phyloP scores from a whole-genome alignment of 345 rosid species.

The Atalantia buxifolia region DNA sequence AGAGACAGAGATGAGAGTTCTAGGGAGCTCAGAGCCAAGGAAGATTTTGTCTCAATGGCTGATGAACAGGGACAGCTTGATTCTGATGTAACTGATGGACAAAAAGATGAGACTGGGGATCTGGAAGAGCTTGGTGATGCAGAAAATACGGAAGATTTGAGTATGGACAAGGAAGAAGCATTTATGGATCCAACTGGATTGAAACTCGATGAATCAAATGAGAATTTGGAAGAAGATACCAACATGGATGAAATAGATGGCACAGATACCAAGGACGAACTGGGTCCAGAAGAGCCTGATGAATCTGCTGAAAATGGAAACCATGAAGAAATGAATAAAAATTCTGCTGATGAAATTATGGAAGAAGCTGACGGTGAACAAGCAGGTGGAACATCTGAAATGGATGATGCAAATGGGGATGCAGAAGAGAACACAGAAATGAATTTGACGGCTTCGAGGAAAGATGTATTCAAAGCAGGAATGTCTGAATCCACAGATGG shows the following conservation, averaged over 20 bases:
- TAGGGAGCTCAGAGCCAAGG: slow-evolving; percentile 86
- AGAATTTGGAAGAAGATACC: slow-evolving; percentile 42
- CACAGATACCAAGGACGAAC: slow-evolving; percentile 46
- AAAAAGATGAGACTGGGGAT: slow-evolving; percentile 37
- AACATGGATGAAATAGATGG: slow-evolving; percentile 49
- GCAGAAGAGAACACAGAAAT: slow-evolving; percentile 37
- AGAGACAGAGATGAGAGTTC: slow-evolving; percentile 43
- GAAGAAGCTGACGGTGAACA: slow-evolving; percentile 41
- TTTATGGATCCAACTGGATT: slow-evolving; percentile 59
- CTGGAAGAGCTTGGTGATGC: slow-evolving; percentile 46
- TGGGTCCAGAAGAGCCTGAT: slow-evolving; percentile 38
- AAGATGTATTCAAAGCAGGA: slow-evolving; percentile 36
- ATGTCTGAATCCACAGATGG: slow-evolving; percentile 32
- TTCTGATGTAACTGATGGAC: slow-evolving; percentile 40
- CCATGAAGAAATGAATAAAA: slow-evolving; percentile 32
- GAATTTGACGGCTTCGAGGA: slow-evolving; percentile 35
- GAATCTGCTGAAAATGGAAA: slow-evolving; percentile 37
- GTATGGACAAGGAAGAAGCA: slow-evolving; percentile 61
- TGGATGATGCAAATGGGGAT: slow-evolving; percentile 35
- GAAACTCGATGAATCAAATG: slow-evolving; percentile 51
- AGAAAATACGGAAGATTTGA: slow-evolving; percentile 53
- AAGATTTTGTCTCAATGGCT: slow-evolving; percentile 38
- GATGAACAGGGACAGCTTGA: slow-evolving; percentile 46
- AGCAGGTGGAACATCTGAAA: slow-evolving; percentile 35
- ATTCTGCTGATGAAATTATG: slow-evolving; percentile 44